Evolutionary conservation across 2,329 filamentous ascomycete genomes (phyloP), one percentile per base, ranked within the genome.

Genomic region (Verticillium isaacii): DNA sequence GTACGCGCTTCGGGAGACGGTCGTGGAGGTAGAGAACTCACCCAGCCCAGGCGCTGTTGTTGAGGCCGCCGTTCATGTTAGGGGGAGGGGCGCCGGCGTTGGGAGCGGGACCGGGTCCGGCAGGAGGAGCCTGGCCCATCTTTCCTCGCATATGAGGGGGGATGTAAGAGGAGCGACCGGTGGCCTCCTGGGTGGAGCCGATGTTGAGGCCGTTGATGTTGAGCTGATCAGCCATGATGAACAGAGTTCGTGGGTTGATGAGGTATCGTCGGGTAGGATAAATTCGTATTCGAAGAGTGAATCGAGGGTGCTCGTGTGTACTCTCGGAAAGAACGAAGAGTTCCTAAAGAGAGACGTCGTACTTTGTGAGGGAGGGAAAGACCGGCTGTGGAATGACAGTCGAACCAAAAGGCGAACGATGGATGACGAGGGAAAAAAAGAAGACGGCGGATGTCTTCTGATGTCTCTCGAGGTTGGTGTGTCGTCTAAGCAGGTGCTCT

Each of bases 131-230:
- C 62, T 63, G 72, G 62, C 74, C 76, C 70, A 80, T 76, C 75
- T 85, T 85, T 70, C 79, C 80, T 73, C 91, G 88, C 83, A 93
- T 87, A 78, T 95, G 92, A 77, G 91, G 91, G 68, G 91, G 91
- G 68, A 95, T 93, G 82, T 95, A 95, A 62, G 90, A 90, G 72
- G 89, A 89, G 67, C 69, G 65, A 67, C 71, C 75, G 62, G 75
- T 74, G 19, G 45, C 45, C 70, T 81, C 78, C 67, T 74, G 69
- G 70, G 76, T 72, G 74, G 78, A 73, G 62, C 78, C 86, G 66
- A 94, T 81, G 77, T 80, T 89, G 72, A 94, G 82, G 74, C 87
- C 86, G 74, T 83, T 85, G 85, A 94, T 93, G 82, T 92, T 92
- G 71, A 95, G 85, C 82, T 93, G 89, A 72, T 92, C 89, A 76